These are phyloP conservation scores for Penicillium desertorum DNA, from an alignment of 495 filamentous ascomycete species.

Conservation along the genomic window DNA sequence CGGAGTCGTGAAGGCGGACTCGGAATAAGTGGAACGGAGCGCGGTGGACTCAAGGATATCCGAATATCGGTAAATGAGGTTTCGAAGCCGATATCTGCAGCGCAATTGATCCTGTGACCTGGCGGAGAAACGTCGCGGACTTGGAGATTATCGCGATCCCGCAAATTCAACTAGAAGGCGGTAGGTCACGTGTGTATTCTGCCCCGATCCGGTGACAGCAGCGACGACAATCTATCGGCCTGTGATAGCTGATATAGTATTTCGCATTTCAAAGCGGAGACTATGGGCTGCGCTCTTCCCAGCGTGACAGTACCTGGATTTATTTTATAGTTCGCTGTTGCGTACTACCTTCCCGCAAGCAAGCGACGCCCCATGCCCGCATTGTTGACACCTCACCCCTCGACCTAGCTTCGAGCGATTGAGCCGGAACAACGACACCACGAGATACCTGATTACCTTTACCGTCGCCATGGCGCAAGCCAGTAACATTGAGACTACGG, in stretches of 20 bases:
- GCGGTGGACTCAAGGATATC: background rate
- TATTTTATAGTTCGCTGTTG: background rate
- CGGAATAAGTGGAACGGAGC: background rate
- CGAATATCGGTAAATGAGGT: background rate
- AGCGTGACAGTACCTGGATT: conserved; percentile 9
- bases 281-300: conserved; percentile 1
- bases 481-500: conserved; percentile 39
- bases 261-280: background rate
- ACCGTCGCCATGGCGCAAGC: conserved; percentile 39
- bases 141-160: conserved; percentile 10
- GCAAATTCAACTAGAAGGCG: conserved; percentile 26
- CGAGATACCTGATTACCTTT: background rate
- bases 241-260: background rate
- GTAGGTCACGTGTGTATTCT: conserved; percentile 31
- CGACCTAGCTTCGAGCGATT: conserved; percentile 9
- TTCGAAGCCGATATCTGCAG: background rate
- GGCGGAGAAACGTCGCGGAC: background rate
- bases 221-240: conserved; percentile 11
- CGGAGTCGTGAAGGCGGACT: background rate
- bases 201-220: conserved; percentile 19
- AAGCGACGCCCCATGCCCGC: conserved; percentile 3
- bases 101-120: conserved; percentile 1
- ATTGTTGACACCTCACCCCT: conserved; percentile 11
- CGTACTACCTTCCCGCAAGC: background rate
- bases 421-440: conserved; percentile 10